These are phyloP conservation scores for Deuterostichococcus epilithicus DNA, from an alignment of 139 green algal genomes.

Conservation along the genomic window DNA sequence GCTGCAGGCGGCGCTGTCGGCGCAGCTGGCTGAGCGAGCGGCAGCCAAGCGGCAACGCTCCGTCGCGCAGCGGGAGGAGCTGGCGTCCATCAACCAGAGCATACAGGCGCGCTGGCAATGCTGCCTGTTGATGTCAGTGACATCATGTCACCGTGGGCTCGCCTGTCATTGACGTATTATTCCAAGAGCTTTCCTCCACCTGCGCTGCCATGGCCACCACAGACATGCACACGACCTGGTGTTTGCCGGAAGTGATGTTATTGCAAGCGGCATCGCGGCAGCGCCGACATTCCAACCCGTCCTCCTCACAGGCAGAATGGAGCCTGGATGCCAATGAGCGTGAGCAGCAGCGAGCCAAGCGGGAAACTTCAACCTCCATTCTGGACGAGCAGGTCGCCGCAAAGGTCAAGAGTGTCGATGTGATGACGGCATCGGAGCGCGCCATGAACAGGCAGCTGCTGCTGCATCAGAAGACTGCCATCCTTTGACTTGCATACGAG, in stretches of 20 bases:
- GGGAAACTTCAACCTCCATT: background rate
- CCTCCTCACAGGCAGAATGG: background rate
- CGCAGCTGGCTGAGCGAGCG: conserved; percentile 12
- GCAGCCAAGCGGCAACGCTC: background rate
- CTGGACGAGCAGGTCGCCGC: background rate
- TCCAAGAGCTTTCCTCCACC: too few species aligned
- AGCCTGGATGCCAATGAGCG: background rate
- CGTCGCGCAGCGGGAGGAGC: conserved; percentile 9
- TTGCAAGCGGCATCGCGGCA: too few species aligned
- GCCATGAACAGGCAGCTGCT: too few species aligned
- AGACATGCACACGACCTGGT: too few species aligned
- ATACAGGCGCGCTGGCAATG: conserved; percentile 1
- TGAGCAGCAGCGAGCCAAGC: background rate
- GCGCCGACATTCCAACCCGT: background rate
- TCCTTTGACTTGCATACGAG: too few species aligned
- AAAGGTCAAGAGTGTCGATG: too few species aligned
- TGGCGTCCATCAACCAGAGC: conserved; percentile 2
- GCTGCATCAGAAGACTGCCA: too few species aligned
- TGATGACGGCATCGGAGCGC: too few species aligned
- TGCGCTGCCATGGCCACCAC: too few species aligned
- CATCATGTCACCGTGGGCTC: too few species aligned
- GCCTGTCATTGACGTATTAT: too few species aligned
- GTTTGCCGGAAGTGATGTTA: background rate
- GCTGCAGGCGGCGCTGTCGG: conserved; percentile 13
- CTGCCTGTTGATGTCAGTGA: too few species aligned